Conservation (phyloP, 2,329 filamentous ascomycete genomes). For the Fusarium setosum region DNA sequence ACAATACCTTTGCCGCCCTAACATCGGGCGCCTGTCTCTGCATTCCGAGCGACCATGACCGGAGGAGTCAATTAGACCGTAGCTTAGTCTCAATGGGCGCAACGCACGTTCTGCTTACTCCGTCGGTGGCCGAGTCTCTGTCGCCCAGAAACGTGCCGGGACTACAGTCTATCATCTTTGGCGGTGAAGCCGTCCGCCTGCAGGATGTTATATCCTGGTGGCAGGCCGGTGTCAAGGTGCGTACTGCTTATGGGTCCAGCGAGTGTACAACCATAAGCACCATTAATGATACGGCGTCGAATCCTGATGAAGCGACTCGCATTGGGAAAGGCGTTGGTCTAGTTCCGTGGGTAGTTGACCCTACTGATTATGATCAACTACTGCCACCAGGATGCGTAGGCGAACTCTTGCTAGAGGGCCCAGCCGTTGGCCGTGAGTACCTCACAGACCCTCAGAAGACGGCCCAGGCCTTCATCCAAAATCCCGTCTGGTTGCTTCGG, state of each 20-base stretch:
- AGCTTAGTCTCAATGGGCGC: neutral
- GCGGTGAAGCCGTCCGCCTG: neutral
- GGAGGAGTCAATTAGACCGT: neutral
- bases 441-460: constrained; percentile 25
- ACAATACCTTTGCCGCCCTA: neutral
- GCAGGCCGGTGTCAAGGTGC: constrained; percentile 2
- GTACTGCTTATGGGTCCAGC: constrained; percentile 12
- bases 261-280: neutral
- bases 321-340: constrained; percentile 5
- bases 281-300: neutral
- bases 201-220: neutral
- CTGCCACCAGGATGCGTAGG: constrained; percentile 31
- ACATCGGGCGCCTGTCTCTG: constrained; percentile 1
- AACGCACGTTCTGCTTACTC: neutral
- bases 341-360: constrained; percentile 31
- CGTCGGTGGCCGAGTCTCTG: neutral
- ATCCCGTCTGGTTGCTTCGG: constrained; percentile 31
- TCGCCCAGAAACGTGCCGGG: neutral
- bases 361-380: constrained; percentile 27
- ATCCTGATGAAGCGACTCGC: neutral
- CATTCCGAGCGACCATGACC: neutral
- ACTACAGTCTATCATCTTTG: neutral
- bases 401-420: constrained; percentile 39
- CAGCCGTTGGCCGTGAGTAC: constrained; percentile 30
- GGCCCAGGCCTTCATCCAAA: constrained; percentile 41